phyloP scores from a whole-genome alignment of 495 filamentous ascomycete species.

The Tuber brumale region DNA sequence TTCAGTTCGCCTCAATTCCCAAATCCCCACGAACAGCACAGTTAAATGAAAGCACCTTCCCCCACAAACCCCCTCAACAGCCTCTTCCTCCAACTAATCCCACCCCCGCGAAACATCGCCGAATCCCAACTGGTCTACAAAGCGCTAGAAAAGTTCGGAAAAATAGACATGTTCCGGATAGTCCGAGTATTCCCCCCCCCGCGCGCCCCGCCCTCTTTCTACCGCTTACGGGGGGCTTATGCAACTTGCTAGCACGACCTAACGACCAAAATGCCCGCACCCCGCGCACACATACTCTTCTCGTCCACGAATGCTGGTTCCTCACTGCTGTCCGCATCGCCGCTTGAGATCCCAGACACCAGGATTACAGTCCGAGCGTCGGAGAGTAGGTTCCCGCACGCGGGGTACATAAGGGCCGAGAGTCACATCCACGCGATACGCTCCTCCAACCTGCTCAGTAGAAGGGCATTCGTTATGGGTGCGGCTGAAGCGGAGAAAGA shows the following conservation, averaged over 20 bases:
- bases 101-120: conserved; percentile 56
- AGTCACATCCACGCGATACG: conserved; percentile 8
- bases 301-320: conserved; percentile 5
- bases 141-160: conserved; percentile 66
- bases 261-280: conserved; percentile 22
- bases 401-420: conserved; percentile 13
- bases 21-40: neutral
- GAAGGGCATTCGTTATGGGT: neutral
- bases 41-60: neutral
- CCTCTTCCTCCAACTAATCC: conserved; percentile 60
- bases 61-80: conserved; percentile 6
- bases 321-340: conserved; percentile 17
- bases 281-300: conserved; percentile 32
- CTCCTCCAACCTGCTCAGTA: conserved; percentile 5
- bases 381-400: conserved; percentile 21
- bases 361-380: conserved; percentile 23
- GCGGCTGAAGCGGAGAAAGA: conserved; percentile 3
- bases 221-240: neutral
- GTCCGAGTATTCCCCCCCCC: conserved; percentile 53
- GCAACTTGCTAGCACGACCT: conserved; percentile 15
- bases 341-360: conserved; percentile 15
- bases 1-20: neutral
- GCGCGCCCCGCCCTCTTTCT: neutral
- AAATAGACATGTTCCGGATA: conserved; percentile 68
- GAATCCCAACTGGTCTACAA: conserved; percentile 67